These are phyloP conservation scores for Echium plantagineum DNA, from an alignment of 257 asterid species.

Conservation along the genomic window DNA sequence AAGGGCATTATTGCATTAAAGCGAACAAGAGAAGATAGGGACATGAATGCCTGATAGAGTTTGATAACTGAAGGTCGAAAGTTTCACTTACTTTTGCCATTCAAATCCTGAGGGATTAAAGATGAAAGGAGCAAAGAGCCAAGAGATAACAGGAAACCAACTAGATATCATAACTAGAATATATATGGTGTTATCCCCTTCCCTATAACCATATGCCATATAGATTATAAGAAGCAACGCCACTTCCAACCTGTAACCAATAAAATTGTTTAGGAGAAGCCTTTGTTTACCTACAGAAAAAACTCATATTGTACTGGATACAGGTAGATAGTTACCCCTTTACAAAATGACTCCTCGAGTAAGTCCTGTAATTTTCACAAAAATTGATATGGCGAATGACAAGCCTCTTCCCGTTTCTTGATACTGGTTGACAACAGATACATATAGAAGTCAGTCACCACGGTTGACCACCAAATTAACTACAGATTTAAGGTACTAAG, in stretches of 20 bases:
- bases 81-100: slow-evolving; percentile 85
- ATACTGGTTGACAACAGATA: slow-evolving; percentile 24
- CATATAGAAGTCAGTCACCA: neutral
- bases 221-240: slow-evolving; percentile 82
- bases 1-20: neutral
- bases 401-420: slow-evolving; percentile 98
- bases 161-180: slow-evolving; percentile 69
- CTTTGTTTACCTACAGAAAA: neutral
- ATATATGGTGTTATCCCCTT: slow-evolving; percentile 58
- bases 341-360: slow-evolving; percentile 93
- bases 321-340: slow-evolving; percentile 45
- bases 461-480: neutral
- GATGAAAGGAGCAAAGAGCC: slow-evolving; percentile 95
- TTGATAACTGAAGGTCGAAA: neutral
- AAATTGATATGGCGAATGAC: slow-evolving; percentile 92
- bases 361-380: slow-evolving; percentile 89
- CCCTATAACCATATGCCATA: slow-evolving; percentile 68
- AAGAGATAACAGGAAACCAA: slow-evolving; percentile 94
- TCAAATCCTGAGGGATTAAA: slow-evolving; percentile 99
- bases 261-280: neutral
- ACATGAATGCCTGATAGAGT: neutral
- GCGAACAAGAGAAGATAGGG: neutral
- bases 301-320: neutral
- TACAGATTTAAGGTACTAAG: neutral
- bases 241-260: slow-evolving; percentile 71